Conservation (phyloP, 257 asterid genomes). For the Nicotiana sylvestris region DNA sequence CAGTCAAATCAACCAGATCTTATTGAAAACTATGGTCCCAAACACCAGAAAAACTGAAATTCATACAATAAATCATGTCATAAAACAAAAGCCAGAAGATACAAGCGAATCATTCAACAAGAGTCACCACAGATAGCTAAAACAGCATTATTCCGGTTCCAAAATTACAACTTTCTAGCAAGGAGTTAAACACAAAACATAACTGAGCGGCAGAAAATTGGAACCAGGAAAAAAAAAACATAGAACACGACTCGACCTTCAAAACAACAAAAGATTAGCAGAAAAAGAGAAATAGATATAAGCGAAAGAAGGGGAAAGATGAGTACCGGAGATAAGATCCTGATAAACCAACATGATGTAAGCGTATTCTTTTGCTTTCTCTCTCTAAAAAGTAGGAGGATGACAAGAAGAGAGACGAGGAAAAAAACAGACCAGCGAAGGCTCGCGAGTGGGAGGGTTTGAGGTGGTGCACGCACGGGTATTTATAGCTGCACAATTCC, state of each 20-base stretch:
- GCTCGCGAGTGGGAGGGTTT: not conserved
- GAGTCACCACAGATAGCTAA: not conserved
- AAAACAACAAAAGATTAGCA: not conserved
- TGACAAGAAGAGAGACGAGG: not conserved
- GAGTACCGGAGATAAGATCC: slow-evolving; percentile 32
- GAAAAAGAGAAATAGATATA: not conserved
- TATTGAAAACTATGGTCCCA: not conserved
- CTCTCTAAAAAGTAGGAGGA: not conserved
- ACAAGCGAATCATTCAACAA: not conserved
- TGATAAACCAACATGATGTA: slow-evolving; percentile 61
- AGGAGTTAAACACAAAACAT: not conserved
- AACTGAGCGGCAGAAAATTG: not conserved
- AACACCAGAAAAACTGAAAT: not conserved
- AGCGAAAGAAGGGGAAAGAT: not conserved
- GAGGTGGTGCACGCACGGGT: not conserved
- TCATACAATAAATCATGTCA: too few species aligned
- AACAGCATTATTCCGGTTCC: not conserved
- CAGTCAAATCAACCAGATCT: not conserved
- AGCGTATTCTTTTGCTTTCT: not conserved
- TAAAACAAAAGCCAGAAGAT: not conserved
- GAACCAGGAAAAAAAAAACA: too few species aligned
- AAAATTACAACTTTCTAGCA: not conserved
- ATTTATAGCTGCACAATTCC: not conserved
- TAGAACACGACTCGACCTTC: not conserved
- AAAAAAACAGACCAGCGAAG: not conserved